phyloP scores from a whole-genome alignment of 345 rosid genomes.

The Citrus trifoliata region DNA sequence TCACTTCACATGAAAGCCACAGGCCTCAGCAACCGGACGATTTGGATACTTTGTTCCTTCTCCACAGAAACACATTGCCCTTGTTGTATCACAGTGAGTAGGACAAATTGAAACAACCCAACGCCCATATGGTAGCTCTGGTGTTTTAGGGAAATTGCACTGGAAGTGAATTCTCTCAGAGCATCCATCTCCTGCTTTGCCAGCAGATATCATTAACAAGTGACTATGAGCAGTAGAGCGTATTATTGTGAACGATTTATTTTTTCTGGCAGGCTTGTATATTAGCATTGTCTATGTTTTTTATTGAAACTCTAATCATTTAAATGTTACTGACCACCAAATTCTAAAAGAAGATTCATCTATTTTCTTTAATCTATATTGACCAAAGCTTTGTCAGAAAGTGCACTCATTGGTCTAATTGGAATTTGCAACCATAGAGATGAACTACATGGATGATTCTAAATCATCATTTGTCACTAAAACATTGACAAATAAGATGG shows the following conservation, averaged over 20 bases:
- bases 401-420: neutral
- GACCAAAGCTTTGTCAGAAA: constrained; percentile 1
- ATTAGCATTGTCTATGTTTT: neutral
- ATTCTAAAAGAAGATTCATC: neutral
- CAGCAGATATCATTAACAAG: constrained; percentile 10
- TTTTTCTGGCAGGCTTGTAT: neutral
- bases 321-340: neutral
- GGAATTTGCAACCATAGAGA: neutral
- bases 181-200: constrained; percentile 72
- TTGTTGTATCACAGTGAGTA: constrained; percentile 77
- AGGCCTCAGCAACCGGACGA: constrained; percentile 86
- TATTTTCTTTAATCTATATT: neutral
- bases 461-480: neutral
- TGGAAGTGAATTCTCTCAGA: constrained; percentile 54
- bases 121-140: constrained; percentile 74
- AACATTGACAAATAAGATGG: neutral
- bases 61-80: constrained; percentile 98
- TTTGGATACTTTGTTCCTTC: constrained; percentile 95
- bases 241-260: neutral
- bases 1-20: constrained; percentile 82
- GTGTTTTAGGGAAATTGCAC: constrained; percentile 70
- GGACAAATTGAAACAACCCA: constrained; percentile 95
- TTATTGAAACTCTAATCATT: neutral
- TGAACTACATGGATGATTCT: neutral
- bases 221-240: neutral